Conservation (phyloP, 2,329 filamentous ascomycete species). For the Myotisia sp. region DNA sequence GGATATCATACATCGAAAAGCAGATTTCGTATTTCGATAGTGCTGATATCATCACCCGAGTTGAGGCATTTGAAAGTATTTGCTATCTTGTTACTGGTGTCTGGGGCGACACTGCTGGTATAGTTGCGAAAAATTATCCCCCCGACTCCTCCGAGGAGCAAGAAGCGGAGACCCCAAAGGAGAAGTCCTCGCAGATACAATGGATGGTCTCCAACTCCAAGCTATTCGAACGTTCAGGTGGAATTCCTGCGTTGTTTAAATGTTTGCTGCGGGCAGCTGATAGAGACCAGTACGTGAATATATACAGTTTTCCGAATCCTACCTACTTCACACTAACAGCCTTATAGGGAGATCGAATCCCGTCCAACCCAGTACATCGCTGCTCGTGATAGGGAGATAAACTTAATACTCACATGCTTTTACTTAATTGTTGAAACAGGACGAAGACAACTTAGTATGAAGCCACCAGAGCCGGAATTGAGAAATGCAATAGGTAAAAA, state of each 20-base stretch:
- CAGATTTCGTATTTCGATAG: slow-evolving; percentile 26
- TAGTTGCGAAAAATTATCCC: slow-evolving; percentile 19
- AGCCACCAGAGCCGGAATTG: slow-evolving; percentile 5
- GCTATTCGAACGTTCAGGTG: slow-evolving; percentile 24
- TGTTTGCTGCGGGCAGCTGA: slow-evolving; percentile 28
- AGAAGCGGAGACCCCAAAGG: slow-evolving; percentile 30
- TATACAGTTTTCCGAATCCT: not conserved
- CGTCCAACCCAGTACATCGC: slow-evolving; percentile 22
- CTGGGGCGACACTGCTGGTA: slow-evolving; percentile 54
- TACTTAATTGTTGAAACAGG: slow-evolving; percentile 31
- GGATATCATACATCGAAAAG: slow-evolving; percentile 28
- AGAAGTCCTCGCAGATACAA: slow-evolving; percentile 34
- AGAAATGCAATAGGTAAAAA: slow-evolving; percentile 12
- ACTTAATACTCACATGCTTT: slow-evolving; percentile 29
- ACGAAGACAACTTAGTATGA: slow-evolving; percentile 21
- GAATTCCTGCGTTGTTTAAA: slow-evolving; percentile 24
- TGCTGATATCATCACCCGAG: slow-evolving; percentile 26
- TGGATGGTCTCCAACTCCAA: slow-evolving; percentile 33
- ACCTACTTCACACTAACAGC: too few relatives aligned
- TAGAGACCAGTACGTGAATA: slow-evolving; percentile 18
- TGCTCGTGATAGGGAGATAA: slow-evolving; percentile 27
- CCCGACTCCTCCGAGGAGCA: slow-evolving; percentile 23
- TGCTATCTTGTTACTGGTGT: slow-evolving; percentile 49
- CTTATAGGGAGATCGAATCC: slow-evolving; percentile 19
- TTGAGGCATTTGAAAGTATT: slow-evolving; percentile 33